Base-by-base conservation (phyloP, 345 rosid species). In the Boechera retrofracta region DNA sequence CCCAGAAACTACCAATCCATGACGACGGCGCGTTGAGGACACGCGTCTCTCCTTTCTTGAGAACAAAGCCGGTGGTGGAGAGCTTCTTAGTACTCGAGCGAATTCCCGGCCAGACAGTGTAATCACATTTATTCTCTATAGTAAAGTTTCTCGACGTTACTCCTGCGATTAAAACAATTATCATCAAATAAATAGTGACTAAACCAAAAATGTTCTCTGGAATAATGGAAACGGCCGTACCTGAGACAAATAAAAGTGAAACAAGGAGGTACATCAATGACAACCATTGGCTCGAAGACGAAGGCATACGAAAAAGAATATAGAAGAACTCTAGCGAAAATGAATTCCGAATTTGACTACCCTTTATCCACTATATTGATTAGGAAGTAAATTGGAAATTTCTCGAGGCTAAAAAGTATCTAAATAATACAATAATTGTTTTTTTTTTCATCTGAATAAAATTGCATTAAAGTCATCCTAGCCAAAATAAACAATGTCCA, bases 1-100 rank as follows among this genome's bases (percentile, higher is more conserved):
- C 96, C 93, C 91, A 87, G 2, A 88, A 0, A 5, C 85, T 74
- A 36, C 91, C 93, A 0, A 57, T 15, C 91, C 90, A 86, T 8
- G 82, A 75, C 0, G 75, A 45, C 0, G 78, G 64, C 6, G 67
- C 76, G 2, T 36, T 4, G 0, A 87, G 15, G 16, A 77, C 28
- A 15, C n/a, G 66, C 2, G 83, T 1, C 10, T 80, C 72, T 41
- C 82, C 75, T 39, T 84, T 57, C 47, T 65, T 70, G 18, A 90
- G 76, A 49, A 62, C 73, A 6, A 88, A 90, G 3, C 96, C 90
- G 5, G 96, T 86, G 31, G 82, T 36, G 12, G 86, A 67, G 7
- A 76, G 48, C 5, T 53, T 78, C 10, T 57, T 55, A 39, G 12
- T 16, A 10, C 13, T 80, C 75, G 0, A 56, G 49, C 8, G 38